Evolutionary conservation across 805 yeast genomes (phyloP).

Genomic region (Saturnispora silvae): DNA sequence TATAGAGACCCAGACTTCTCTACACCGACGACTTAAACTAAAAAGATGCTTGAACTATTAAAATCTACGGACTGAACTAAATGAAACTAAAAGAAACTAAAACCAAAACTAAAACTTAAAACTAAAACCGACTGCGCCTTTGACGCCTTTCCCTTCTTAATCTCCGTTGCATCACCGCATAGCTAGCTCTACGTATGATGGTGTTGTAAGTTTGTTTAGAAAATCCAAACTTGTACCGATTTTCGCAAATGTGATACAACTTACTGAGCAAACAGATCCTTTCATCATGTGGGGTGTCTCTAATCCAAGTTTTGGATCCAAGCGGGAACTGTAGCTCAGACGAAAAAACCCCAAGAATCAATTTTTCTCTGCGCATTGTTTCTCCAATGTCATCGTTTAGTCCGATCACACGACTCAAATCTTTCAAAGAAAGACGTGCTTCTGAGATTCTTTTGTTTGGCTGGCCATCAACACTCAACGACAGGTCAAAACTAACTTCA

Average conservation of each 20-base stretch:
- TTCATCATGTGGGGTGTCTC: conserved; percentile 54
- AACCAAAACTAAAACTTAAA: too few species aligned
- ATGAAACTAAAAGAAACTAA: too few species aligned
- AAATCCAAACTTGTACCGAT: conserved; percentile 41
- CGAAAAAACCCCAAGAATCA: conserved; percentile 41
- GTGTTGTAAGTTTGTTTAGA: conserved; percentile 50
- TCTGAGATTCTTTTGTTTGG: conserved; percentile 22
- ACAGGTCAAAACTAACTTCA: too few species aligned
- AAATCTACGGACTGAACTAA: too few species aligned
- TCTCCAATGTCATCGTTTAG: conserved; percentile 39
- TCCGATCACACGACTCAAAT: conserved; percentile 41
- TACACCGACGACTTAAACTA: too few species aligned
- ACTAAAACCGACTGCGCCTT: too few species aligned
- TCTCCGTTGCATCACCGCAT: conserved; percentile 69
- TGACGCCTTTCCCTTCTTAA: conserved; percentile 58
- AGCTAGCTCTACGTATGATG: conserved; percentile 71
- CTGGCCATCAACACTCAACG: too few species aligned
- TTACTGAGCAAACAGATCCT: conserved; percentile 39
- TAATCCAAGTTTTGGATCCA: conserved; percentile 75
- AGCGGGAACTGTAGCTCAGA: conserved; percentile 57
- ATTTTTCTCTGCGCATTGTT: conserved; percentile 45
- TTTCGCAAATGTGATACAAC: conserved; percentile 37
- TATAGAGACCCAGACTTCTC: too few species aligned
- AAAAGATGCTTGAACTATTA: too few species aligned
- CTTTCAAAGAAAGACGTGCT: conserved; percentile 48